These are phyloP conservation scores for Salmacisia buchloeana DNA, from an alignment of 1,284 basidiomycete species.

Conservation along the genomic window DNA sequence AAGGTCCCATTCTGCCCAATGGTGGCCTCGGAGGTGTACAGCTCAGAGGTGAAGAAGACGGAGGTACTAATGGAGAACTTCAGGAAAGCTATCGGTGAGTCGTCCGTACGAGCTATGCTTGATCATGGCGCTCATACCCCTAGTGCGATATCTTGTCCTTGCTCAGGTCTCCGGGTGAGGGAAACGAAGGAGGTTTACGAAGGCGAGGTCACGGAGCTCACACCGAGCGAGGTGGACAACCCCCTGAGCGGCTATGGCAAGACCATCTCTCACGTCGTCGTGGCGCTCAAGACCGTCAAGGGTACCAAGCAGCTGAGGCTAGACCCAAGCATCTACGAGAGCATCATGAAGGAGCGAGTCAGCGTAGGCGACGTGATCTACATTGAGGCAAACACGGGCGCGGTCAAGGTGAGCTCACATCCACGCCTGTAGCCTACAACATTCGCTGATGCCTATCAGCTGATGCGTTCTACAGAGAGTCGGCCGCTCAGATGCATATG, in stretches of 20 bases:
- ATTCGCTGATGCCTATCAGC: not conserved
- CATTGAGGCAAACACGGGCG: slow-evolving; percentile 87
- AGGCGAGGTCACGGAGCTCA: slow-evolving; percentile 94
- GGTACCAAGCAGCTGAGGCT: slow-evolving; percentile 96
- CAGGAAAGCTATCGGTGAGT: slow-evolving; percentile 85
- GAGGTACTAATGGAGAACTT: slow-evolving; percentile 96
- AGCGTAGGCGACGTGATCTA: slow-evolving; percentile 96
- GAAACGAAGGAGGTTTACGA: slow-evolving; percentile 99
- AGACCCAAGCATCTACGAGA: slow-evolving; percentile 93
- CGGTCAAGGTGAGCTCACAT: slow-evolving; percentile 70
- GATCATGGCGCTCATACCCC: not conserved
- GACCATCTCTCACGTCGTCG: slow-evolving; percentile 92
- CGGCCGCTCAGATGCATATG: slow-evolving; percentile 93
- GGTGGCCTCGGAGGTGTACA: slow-evolving; percentile 96
- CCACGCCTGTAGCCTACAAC: slow-evolving; percentile 5
- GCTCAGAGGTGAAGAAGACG: slow-evolving; percentile 96
- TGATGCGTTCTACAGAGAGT: slow-evolving; percentile 69
- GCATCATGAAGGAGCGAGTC: slow-evolving; percentile 94
- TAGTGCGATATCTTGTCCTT: not conserved
- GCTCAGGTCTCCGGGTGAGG: slow-evolving; percentile 55
- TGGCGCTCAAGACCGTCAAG: slow-evolving; percentile 93
- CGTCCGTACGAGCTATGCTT: not conserved
- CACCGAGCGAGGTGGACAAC: slow-evolving; percentile 64
- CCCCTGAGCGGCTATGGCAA: slow-evolving; percentile 80
- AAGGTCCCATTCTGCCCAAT: slow-evolving; percentile 98